Evolutionary conservation across 2,329 filamentous ascomycete species (phyloP).

Genomic region (Venturia aucupariae): DNA sequence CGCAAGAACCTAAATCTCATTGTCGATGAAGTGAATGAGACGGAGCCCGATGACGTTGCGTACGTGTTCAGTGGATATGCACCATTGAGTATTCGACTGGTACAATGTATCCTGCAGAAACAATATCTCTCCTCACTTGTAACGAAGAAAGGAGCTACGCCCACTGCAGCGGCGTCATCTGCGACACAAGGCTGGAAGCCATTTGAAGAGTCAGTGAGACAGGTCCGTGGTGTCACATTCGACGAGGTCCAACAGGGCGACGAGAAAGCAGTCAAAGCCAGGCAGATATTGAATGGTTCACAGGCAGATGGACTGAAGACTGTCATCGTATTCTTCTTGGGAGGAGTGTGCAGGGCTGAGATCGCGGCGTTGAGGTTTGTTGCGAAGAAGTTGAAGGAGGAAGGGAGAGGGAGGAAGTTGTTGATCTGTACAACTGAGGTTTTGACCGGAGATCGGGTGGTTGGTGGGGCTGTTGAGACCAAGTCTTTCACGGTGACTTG

Average conservation of each 20-base stretch:
- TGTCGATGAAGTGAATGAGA: slow-evolving; percentile 92
- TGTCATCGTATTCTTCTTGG: slow-evolving; percentile 91
- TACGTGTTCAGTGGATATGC: slow-evolving; percentile 98
- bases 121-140: slow-evolving; percentile 57
- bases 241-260: slow-evolving; percentile 88
- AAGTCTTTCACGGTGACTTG: slow-evolving; percentile 26
- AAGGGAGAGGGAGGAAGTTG: slow-evolving; percentile 60
- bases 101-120: slow-evolving; percentile 91
- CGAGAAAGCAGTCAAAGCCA: slow-evolving; percentile 82
- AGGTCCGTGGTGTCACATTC: slow-evolving; percentile 79
- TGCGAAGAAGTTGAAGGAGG: slow-evolving; percentile 63
- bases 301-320: slow-evolving; percentile 60
- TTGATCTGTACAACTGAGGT: slow-evolving; percentile 90
- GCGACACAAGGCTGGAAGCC: slow-evolving; percentile 74
- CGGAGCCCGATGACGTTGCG: slow-evolving; percentile 88
- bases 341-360: slow-evolving; percentile 94
- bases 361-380: slow-evolving; percentile 90
- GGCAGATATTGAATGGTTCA: slow-evolving; percentile 69
- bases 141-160: slow-evolving; percentile 55
- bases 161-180: slow-evolving; percentile 31
- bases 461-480: slow-evolving; percentile 74
- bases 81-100: slow-evolving; percentile 78
- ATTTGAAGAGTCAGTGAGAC: slow-evolving; percentile 86
- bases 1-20: slow-evolving; percentile 82
- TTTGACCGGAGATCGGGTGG: slow-evolving; percentile 79